These are phyloP conservation scores for Petunia axillaris DNA, from an alignment of 257 asterid genomes.

Conservation along the genomic window DNA sequence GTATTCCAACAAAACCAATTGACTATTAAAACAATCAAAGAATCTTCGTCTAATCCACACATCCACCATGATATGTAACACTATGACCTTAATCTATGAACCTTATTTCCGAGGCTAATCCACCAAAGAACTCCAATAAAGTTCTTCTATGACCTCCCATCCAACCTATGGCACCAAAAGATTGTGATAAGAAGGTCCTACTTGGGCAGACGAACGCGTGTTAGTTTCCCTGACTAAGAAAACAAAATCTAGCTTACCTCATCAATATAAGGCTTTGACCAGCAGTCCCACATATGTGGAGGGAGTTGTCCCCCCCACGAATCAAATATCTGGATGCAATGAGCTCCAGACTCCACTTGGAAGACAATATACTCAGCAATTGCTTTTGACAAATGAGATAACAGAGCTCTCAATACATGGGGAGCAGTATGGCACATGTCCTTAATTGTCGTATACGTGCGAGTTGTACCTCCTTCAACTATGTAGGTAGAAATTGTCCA, in stretches of 20 bases:
- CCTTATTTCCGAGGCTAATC: neutral
- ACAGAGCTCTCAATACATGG: slow-evolving; percentile 56
- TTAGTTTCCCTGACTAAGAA: slow-evolving; percentile 12
- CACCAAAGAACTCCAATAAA: neutral
- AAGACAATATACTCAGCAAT: slow-evolving; percentile 49
- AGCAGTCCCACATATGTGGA: slow-evolving; percentile 76
- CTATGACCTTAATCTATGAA: neutral
- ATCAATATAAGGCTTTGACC: slow-evolving; percentile 93
- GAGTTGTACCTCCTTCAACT: slow-evolving; percentile 93
- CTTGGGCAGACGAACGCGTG: neutral
- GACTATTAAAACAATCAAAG: neutral
- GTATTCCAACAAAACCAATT: neutral
- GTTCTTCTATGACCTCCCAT: too few species aligned
- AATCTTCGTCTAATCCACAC: slow-evolving; percentile 5
- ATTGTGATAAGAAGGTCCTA: too few species aligned
- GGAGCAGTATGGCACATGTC: slow-evolving; percentile 85
- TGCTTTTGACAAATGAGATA: slow-evolving; percentile 82
- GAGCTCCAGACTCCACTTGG: slow-evolving; percentile 97
- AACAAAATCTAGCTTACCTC: slow-evolving; percentile 56
- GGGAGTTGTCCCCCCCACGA: slow-evolving; percentile 85
- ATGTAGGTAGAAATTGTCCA: slow-evolving; percentile 98
- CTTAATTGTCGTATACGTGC: slow-evolving; percentile 82
- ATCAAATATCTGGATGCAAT: slow-evolving; percentile 91
- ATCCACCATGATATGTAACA: slow-evolving; percentile 40
- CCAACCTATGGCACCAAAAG: too few species aligned